Conservation (phyloP, 179 eudicot genomes). For the Carnegiea gigantea region DNA sequence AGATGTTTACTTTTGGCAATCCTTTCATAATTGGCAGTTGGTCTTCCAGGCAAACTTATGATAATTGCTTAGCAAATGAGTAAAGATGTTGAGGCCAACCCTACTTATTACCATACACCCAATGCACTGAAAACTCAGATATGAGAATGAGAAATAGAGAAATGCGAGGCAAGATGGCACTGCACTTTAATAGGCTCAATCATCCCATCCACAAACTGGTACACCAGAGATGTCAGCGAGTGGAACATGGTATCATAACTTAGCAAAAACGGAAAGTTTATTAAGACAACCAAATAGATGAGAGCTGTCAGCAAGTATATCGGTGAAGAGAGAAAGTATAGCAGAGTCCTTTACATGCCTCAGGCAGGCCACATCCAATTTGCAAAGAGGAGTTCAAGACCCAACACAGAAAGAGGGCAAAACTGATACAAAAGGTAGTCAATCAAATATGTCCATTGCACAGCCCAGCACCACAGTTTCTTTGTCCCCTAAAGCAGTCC, state of each 20-base stretch:
- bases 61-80: too few relatives aligned
- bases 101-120: too few relatives aligned
- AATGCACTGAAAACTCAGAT: not conserved
- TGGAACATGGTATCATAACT: not conserved
- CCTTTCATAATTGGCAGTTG: too few relatives aligned
- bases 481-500: not conserved
- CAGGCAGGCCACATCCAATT: not conserved
- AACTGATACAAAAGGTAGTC: not conserved
- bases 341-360: not conserved
- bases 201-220: not conserved
- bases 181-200: not conserved
- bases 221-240: not conserved
- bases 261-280: not conserved
- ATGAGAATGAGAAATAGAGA: not conserved
- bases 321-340: not conserved
- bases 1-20: too few relatives aligned
- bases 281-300: not conserved
- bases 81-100: too few relatives aligned
- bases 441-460: too few relatives aligned
- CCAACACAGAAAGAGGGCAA: not conserved
- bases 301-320: not conserved
- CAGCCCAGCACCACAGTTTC: not conserved
- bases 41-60: not conserved
- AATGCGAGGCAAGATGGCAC: not conserved
- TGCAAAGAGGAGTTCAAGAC: not conserved